phyloP scores from a whole-genome alignment of 306 rosid genomes.

The Benincasa hispida region DNA sequence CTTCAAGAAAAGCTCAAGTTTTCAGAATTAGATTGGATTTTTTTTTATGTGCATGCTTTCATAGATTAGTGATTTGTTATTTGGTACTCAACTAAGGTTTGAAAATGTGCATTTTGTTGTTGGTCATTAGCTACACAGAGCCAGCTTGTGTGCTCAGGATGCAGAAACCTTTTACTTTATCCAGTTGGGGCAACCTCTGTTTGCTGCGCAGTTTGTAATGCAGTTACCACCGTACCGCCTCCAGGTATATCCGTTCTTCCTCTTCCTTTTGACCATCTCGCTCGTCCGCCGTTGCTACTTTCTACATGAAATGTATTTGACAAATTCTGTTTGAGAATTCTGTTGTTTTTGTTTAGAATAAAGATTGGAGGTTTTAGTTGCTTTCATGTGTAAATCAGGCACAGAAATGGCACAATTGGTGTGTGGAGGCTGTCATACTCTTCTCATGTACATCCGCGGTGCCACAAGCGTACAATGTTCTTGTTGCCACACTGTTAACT shows the following conservation, averaged over 20 bases:
- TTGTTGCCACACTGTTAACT: conserved; percentile 95
- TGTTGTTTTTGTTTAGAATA: background rate
- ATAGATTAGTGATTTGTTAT: background rate
- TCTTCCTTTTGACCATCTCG: background rate
- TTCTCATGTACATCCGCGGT: conserved; percentile 93
- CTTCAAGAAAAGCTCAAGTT: background rate
- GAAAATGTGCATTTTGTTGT: background rate
- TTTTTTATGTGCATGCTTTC: background rate
- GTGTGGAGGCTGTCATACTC: conserved; percentile 94
- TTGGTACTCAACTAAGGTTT: background rate
- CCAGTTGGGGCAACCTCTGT: conserved; percentile 96
- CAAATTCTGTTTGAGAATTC: background rate
- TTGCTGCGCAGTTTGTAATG: conserved; percentile 99
- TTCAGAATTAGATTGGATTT: background rate
- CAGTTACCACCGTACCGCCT: conserved; percentile 90
- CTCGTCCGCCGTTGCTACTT: background rate
- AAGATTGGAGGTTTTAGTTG: background rate
- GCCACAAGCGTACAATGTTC: conserved; percentile 98
- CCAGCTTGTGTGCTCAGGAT: conserved; percentile 97
- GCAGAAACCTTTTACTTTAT: conserved; percentile 76
- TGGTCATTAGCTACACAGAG: conserved; percentile 61
- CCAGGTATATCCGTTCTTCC: conserved; percentile 39
- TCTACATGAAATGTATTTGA: background rate
- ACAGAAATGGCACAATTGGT: conserved; percentile 99
- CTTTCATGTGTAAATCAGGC: conserved; percentile 31